phyloP scores from a whole-genome alignment of 2,329 filamentous ascomycete species.

The Pseudogymnoascus sp. region DNA sequence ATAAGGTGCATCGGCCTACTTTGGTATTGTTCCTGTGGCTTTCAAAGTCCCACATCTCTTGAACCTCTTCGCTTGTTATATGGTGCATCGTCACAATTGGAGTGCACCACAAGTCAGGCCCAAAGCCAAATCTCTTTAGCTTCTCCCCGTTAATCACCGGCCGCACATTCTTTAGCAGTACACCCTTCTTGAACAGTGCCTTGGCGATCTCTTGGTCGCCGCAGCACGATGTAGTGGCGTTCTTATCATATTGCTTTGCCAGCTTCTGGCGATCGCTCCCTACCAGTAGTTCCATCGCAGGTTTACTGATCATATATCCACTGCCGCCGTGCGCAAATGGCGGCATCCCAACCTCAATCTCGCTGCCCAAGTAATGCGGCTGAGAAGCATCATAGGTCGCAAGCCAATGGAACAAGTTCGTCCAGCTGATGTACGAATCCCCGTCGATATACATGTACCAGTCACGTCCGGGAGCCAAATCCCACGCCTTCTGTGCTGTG shows the following conservation, averaged over 20 bases:
- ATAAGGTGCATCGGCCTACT: slow-evolving; percentile 6
- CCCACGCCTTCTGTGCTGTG: slow-evolving; percentile 12
- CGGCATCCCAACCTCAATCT: slow-evolving; percentile 12
- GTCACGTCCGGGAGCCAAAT: slow-evolving; percentile 10
- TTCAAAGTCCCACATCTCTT: slow-evolving; percentile 45
- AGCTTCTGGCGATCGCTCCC: not conserved
- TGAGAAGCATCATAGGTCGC: slow-evolving; percentile 12
- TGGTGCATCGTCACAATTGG: slow-evolving; percentile 51
- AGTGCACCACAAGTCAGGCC: slow-evolving; percentile 42
- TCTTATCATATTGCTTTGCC: slow-evolving; percentile 34
- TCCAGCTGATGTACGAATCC: slow-evolving; percentile 17
- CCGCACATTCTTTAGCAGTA: slow-evolving; percentile 37
- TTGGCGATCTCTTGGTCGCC: slow-evolving; percentile 43
- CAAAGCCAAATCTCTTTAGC: slow-evolving; percentile 40
- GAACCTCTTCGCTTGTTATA: slow-evolving; percentile 44
- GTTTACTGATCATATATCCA: slow-evolving; percentile 10
- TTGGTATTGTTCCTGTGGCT: slow-evolving; percentile 26
- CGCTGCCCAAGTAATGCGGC: slow-evolving; percentile 13
- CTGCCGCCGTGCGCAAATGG: slow-evolving; percentile 17
- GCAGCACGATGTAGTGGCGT: slow-evolving; percentile 37
- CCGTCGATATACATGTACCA: slow-evolving; percentile 22
- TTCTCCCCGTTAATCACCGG: slow-evolving; percentile 50
- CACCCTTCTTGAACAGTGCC: slow-evolving; percentile 39
- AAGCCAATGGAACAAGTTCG: slow-evolving; percentile 14
- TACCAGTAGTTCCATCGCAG: not conserved